Conservation (phyloP, 2,329 filamentous ascomycete species). For the Sclerotinia minor region DNA sequence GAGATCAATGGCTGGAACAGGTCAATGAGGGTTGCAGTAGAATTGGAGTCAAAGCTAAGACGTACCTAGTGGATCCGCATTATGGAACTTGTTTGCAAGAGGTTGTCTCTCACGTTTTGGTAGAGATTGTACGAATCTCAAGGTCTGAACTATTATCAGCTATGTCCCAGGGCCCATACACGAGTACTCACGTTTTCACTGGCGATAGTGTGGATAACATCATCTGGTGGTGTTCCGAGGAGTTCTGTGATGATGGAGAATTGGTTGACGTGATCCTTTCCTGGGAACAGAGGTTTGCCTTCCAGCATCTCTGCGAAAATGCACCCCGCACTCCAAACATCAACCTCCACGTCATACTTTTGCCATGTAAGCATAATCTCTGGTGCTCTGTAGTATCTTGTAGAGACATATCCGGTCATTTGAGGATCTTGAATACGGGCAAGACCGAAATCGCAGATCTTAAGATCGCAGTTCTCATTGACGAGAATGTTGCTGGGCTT, state of each 20-base stretch:
- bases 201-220: constrained; percentile 98
- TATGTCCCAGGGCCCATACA: constrained; percentile 17
- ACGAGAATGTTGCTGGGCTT: constrained; percentile 99
- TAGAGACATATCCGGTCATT: constrained; percentile 99
- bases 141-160: constrained; percentile 60
- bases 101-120: constrained; percentile 92
- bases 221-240: constrained; percentile 91
- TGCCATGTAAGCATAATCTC: constrained; percentile 99
- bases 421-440: constrained; percentile 98
- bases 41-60: background rate
- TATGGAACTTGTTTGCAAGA: constrained; percentile 87
- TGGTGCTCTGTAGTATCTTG: constrained; percentile 95
- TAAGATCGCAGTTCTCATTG: constrained; percentile 99
- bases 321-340: constrained; percentile 98
- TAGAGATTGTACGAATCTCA: constrained; percentile 95
- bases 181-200: constrained; percentile 80
- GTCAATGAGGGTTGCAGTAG: constrained; percentile 36
- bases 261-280: constrained; percentile 99
- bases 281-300: constrained; percentile 95
- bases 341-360: constrained; percentile 98
- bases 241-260: constrained; percentile 99
- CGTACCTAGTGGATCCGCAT: constrained; percentile 80
- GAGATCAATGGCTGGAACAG: constrained; percentile 74
- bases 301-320: constrained; percentile 99
- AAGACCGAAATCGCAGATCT: constrained; percentile 98